Base-by-base conservation (phyloP, 2,329 filamentous ascomycete genomes). In the Geosmithia putterillii region DNA sequence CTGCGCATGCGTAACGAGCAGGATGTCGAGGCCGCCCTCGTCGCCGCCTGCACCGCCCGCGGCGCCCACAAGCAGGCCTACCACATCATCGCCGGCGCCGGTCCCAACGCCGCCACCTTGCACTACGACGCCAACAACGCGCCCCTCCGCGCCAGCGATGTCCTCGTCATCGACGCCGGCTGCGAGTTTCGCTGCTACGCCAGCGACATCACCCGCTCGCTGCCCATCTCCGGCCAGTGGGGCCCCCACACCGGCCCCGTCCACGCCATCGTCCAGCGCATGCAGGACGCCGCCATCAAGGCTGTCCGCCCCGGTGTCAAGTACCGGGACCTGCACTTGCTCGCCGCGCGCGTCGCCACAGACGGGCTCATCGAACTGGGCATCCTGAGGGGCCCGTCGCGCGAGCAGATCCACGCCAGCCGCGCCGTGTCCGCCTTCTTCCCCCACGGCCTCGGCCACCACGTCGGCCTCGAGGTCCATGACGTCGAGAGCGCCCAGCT, bases 71-170 rank as follows among this genome's bases (percentile, higher is more conserved):
- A 77, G 42, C 86, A 94, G 65, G 81, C 90, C 0, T 98, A 98
- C 58, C 77, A 81, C 40, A 76, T 88, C n/a, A 95, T 98, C 52
- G 86, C 86, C 39, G 90, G 85, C 2, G 79, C 83, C 2, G 90
- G 90, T 1, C 57, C 70, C n/a, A 92, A 92, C 55, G 88, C 84
- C 6, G 80, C 83, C 14, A 89, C 85, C 0, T 68, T 96, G 36
- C 92, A 98, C 62, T 98, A 98, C 60, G 74, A 76, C 38, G 76
- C 74, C 43, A 96, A 98, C 57, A 73, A 94, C 54, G 74, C 83
- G 52, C 63, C 79, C 1, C 73, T 96, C 17, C 64, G 65, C 3
- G 78, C 81, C 21, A 74, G 81, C 45, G 78, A 89, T 54, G 71
- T 89, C 23, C 66, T 96, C 25, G 80, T 94, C 18, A 69, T 98